Evolutionary conservation across 1,139 yeast genomes (phyloP).

Genomic region (Saccharomyces pastorianus): DNA sequence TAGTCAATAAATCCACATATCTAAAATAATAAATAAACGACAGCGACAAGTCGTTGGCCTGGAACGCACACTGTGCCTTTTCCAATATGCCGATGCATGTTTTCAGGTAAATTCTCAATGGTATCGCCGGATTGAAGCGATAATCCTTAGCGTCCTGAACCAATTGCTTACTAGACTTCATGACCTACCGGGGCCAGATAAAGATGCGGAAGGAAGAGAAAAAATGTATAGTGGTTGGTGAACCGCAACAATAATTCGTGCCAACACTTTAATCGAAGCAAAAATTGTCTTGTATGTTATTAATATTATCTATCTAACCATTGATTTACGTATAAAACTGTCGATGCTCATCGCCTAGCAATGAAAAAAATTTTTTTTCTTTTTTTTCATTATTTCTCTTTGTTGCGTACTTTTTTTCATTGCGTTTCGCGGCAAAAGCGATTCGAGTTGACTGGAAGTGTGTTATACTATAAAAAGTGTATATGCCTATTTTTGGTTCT

Average conservation of each 20-base stretch:
- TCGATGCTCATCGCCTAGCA: background rate
- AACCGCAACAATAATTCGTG: background rate
- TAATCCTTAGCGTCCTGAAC: constrained; percentile 26
- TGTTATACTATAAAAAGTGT: background rate
- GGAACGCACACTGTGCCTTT: constrained; percentile 26
- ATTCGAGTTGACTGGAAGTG: background rate
- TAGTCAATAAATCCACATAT: constrained; percentile 28
- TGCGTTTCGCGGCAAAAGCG: background rate
- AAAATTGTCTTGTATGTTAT: background rate
- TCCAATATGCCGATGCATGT: constrained; percentile 27
- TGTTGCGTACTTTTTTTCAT: background rate
- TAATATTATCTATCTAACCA: background rate
- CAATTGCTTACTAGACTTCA: constrained; percentile 23
- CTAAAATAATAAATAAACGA: constrained; percentile 27
- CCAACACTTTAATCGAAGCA: background rate
- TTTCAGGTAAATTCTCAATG: constrained; percentile 25
- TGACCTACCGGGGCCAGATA: constrained; percentile 3
- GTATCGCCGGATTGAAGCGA: constrained; percentile 23
- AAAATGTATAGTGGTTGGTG: background rate
- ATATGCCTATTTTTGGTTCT: background rate
- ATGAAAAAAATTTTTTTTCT: background rate
- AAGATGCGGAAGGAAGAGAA: background rate
- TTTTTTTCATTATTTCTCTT: background rate
- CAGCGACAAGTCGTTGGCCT: constrained; percentile 16
- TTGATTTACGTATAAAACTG: background rate